Percentiles rank a stretch among this genome's conserved stretches.
phyloP scores from a whole-genome alignment of 306 rosid species.

The Bauhinia variegata region DNA sequence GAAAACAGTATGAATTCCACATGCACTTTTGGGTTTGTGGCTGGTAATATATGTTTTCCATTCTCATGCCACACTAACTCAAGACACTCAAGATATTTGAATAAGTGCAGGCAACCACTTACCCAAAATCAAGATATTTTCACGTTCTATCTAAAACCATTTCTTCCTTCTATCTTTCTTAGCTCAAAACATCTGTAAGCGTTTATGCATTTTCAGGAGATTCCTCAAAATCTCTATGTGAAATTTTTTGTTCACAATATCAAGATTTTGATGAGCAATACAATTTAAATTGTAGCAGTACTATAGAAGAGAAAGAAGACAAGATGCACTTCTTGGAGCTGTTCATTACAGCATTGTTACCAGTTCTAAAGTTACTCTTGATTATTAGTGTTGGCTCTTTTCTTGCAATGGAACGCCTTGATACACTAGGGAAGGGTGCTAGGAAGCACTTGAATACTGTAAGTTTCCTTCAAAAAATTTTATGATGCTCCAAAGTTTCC shows the following conservation, averaged over 20 bases:
- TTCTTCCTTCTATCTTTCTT: no score
- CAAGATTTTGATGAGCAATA: slow-evolving; percentile 2
- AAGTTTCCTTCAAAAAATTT: background rate
- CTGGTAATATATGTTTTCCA: no score
- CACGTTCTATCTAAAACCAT: no score
- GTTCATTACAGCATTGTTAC: slow-evolving; percentile 32
- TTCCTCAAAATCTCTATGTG: background rate
- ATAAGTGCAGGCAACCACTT: no score
- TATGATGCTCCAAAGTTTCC: no score
- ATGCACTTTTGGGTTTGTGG: no score
- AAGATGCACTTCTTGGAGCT: slow-evolving; percentile 39
- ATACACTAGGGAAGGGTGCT: slow-evolving; percentile 21
- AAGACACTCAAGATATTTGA: no score
- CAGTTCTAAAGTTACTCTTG: slow-evolving; percentile 39
- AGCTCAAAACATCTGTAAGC: no score
- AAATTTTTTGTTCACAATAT: background rate
- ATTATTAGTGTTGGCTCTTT: slow-evolving; percentile 35
- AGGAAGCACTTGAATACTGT: slow-evolving; percentile 36
- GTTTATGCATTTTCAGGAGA: no score
- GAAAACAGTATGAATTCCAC: no score
- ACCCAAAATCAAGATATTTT: no score
- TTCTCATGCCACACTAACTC: no score
- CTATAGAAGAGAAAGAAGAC: background rate
- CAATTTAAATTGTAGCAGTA: background rate
- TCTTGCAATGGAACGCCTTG: slow-evolving; percentile 32